Evolutionary conservation across 306 rosid species (phyloP).

Genomic region (Prunus padus): DNA sequence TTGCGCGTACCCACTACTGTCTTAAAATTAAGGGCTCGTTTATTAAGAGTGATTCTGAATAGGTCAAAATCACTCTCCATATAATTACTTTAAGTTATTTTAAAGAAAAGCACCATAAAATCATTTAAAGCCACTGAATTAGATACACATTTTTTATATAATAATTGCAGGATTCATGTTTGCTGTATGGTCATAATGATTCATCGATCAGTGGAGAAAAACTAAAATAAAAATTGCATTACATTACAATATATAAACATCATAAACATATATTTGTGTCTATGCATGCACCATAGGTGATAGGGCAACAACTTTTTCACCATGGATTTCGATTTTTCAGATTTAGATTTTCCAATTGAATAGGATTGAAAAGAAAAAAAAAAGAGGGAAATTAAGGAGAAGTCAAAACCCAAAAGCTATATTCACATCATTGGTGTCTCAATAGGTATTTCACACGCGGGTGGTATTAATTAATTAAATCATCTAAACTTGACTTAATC

Average conservation of each 20-base stretch:
- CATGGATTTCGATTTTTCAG: too few relatives aligned
- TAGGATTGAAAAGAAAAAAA: neutral
- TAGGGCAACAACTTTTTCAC: neutral
- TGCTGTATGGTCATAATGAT: too few relatives aligned
- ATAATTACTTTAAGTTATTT: too few relatives aligned
- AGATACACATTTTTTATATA: neutral
- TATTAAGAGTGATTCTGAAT: too few relatives aligned
- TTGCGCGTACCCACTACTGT: neutral
- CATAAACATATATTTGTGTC: neutral
- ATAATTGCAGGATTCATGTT: neutral
- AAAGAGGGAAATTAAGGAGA: neutral
- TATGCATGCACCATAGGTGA: neutral
- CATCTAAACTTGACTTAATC: neutral
- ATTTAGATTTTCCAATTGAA: neutral
- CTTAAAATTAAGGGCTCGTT: too few relatives aligned
- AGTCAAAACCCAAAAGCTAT: conserved; percentile 19
- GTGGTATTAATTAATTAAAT: neutral
- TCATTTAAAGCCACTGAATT: neutral
- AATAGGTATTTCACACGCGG: conserved; percentile 13
- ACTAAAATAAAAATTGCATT: neutral
- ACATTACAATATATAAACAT: neutral
- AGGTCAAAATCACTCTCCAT: too few relatives aligned
- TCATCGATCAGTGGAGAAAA: neutral
- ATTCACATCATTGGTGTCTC: conserved; percentile 9
- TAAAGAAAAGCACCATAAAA: too few relatives aligned